A percentile compares a stretch with the other conserved stretches of the same genome.
Conservation (phyloP, 2,329 filamentous ascomycete species). For the Salinomyces thailandicus region DNA sequence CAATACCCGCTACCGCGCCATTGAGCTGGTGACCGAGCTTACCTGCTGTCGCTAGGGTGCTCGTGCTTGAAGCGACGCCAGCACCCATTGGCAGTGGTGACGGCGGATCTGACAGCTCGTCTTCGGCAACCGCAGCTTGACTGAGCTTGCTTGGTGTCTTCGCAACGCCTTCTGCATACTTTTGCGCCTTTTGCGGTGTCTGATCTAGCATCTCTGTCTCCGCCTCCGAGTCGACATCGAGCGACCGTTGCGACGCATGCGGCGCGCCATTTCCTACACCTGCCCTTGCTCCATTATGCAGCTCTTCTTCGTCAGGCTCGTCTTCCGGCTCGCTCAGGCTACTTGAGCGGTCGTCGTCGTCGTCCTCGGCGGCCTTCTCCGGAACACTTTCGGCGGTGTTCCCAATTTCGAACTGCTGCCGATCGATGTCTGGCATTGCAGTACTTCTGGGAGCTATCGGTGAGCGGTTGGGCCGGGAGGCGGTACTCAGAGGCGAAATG, state of each 20-base stretch:
- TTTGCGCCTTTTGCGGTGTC: conserved; percentile 33
- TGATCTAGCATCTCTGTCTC: conserved; percentile 89
- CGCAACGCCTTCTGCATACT: conserved; percentile 40
- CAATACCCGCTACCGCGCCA: not conserved
- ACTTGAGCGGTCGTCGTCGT: conserved; percentile 53
- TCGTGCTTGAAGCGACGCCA: conserved; percentile 24
- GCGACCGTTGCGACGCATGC: conserved; percentile 15
- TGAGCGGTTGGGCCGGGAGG: conserved; percentile 18
- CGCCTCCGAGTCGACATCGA: conserved; percentile 64
- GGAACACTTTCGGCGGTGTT: conserved; percentile 2
- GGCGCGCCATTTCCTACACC: conserved; percentile 4
- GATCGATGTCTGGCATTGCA: conserved; percentile 3
- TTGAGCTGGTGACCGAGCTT: not conserved
- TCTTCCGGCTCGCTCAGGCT: conserved; percentile 89
- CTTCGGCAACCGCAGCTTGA: conserved; percentile 41
- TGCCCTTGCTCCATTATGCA: conserved; percentile 5
- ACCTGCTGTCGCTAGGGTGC: conserved; percentile 20
- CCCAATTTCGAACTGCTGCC: conserved; percentile 2
- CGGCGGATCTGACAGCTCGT: conserved; percentile 29
- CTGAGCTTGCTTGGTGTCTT: conserved; percentile 69
- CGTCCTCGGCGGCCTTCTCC: conserved; percentile 10
- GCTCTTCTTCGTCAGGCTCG: conserved; percentile 39
- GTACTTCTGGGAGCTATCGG: conserved; percentile 16
- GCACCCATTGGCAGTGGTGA: conserved; percentile 21
- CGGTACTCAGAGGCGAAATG: conserved; percentile 26